Base-by-base conservation (phyloP, 2,329 filamentous ascomycete species). In the Claviceps citrina region DNA sequence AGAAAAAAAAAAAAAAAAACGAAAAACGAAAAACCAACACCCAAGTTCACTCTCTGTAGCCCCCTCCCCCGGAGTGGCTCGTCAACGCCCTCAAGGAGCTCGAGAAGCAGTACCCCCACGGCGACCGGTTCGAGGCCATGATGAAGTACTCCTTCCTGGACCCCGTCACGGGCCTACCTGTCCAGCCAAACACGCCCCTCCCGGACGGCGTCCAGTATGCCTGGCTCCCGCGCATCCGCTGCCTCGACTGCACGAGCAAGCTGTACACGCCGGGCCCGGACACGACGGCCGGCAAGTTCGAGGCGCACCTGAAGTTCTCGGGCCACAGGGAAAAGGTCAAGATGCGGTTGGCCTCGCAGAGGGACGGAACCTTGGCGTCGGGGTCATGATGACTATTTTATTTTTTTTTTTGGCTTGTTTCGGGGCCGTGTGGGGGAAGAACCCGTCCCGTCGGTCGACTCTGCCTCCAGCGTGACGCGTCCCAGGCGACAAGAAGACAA, bases 71-170 rank as follows among this genome's bases (percentile, higher is more conserved):
- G n/a, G 67, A 74, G 42, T 96, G 91, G 91, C 81, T 98, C 41
- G 66, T 70, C 42, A 63, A 71, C 28, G 81, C 84, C 39, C 73
- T 96, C n/a, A 66, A 73, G 43, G 70, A 76, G 19, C 73, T 96
- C 42, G 65, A 66, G 50, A 76, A 76, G 49, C 66, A 70, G 44
- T 89, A 94, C 53, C 80, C 83, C 3, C 73, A 80, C 50, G 57
- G 60, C 31, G 86, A 95, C 57, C 71, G 73, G 24, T 96, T 96
- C 56, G 85, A 94, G 59, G 81, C 78, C 40, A 73, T 81, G 18
- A 98, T 98, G 91, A 84, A 86, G 44, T 87, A 93, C 60, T 84
- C 77, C 19, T 78, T 82, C 43, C 73, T 94, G 46, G 81, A 93
- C 57, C 73, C 72, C 9, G 67, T 73, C 36, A 87, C 82, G 3